Evolutionary conservation across 2,329 filamentous ascomycete genomes (phyloP), one percentile per base, ranked within the genome.

Genomic region (Penicillium paneum): DNA sequence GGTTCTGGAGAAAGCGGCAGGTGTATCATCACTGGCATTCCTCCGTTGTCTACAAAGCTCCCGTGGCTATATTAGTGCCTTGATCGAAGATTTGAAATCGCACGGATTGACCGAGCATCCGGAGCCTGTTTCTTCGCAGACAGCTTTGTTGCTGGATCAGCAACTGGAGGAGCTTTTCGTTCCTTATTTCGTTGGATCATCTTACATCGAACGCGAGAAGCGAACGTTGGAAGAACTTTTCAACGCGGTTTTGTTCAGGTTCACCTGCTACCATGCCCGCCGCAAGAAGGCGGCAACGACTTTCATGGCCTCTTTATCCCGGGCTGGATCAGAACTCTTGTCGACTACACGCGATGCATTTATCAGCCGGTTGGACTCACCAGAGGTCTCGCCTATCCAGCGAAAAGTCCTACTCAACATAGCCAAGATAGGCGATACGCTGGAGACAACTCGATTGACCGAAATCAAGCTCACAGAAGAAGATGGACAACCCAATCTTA

Each of bases 81-180:
- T 99, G 24, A 87, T 97, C 8, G 94, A 99, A 66, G 94, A 97
- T 60, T 77, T 99, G 49, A 99, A 99, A 73, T 81, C 89, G 0
- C 95, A 99, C 67, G 94, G 95, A 5, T 77, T 99, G 63, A 97
- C 93, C 5, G 95, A 99, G 68, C 89, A 97, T 65, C 94, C 94
- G 0, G 94, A 97, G 64, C 87, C 91, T 0, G 91, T 90, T 51
- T 94, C 92, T 2, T 87, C 90, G 0, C 89, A 93, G 64, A 95
- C 91, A 29, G 84, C 92, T 1, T 85, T 82, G 19, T 76, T 84
- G 2, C 74, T 87, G 79, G 79, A 96, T 80, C 71, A 87, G 65
- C 85, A 87, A 62, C 74, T 87, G 21, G 85, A 87, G 58, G 84
- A 87, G 56, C 74, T 87, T 1, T 87, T 87, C 62, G 81, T 86